Percentiles rank a stretch among this genome's conserved stretches.
phyloP scores from a whole-genome alignment of 1,284 basidiomycete species.

The Neotropicomus parvogracilis region DNA sequence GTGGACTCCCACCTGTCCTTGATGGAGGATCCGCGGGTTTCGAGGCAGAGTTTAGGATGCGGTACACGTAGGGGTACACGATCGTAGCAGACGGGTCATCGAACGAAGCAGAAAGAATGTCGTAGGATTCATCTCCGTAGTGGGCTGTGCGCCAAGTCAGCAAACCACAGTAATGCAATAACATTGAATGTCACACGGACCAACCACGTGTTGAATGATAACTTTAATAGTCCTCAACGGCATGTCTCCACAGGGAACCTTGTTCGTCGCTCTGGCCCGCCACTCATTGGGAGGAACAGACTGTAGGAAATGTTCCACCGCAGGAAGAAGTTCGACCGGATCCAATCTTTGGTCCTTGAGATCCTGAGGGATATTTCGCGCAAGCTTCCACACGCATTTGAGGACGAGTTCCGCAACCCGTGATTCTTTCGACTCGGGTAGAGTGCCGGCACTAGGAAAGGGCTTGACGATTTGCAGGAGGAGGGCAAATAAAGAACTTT shows the following conservation, averaged over 20 bases:
- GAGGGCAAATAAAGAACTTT: constrained; percentile 74
- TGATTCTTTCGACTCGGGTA: constrained; percentile 71
- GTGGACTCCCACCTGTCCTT: constrained; percentile 40
- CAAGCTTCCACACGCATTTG: constrained; percentile 99
- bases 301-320: constrained; percentile 92
- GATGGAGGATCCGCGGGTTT: constrained; percentile 38
- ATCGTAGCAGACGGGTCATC: constrained; percentile 82
- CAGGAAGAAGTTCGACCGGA: constrained; percentile 86
- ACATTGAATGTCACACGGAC: constrained; percentile 47
- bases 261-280: constrained; percentile 85
- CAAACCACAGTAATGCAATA: constrained; percentile 11
- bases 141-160: constrained; percentile 52
- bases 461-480: constrained; percentile 86
- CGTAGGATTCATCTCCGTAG: constrained; percentile 78
- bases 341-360: constrained; percentile 78
- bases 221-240: constrained; percentile 97
- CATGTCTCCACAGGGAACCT: constrained; percentile 94
- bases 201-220: constrained; percentile 92
- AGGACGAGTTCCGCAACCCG: constrained; percentile 95
- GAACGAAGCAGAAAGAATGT: constrained; percentile 71
- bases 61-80: constrained; percentile 81
- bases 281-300: constrained; percentile 95
- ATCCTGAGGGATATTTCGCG: constrained; percentile 90
- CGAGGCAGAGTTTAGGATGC: constrained; percentile 72
- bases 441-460: constrained; percentile 69